These are phyloP conservation scores for Rhododendron ovatum DNA, from an alignment of 148 eudicot genomes.

Conservation along the genomic window DNA sequence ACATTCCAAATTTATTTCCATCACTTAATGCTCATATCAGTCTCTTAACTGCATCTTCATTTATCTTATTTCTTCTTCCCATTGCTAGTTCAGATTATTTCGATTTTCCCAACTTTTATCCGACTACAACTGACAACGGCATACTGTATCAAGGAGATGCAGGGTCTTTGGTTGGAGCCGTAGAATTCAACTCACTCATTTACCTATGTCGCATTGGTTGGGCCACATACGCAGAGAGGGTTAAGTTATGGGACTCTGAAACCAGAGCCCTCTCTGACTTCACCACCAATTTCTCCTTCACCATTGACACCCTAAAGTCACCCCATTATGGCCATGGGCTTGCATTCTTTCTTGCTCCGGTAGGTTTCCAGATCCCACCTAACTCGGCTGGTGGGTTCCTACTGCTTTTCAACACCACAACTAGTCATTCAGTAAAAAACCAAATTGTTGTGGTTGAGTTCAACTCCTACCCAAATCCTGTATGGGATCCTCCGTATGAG, in stretches of 20 bases:
- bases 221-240: constrained; percentile 26
- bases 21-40: background rate
- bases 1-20: background rate
- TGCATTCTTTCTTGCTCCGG: constrained; percentile 44
- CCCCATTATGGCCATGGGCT: constrained; percentile 37
- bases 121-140: background rate
- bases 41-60: background rate
- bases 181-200: constrained; percentile 26
- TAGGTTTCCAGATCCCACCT: constrained; percentile 35
- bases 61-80: constrained; percentile 3
- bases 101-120: constrained; percentile 16
- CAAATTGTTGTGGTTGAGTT: constrained; percentile 21
- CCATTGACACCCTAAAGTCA: constrained; percentile 21
- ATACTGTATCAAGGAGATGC: constrained; percentile 16
- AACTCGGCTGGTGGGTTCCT: constrained; percentile 45
- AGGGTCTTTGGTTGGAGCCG: constrained; percentile 20
- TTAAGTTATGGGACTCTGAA: constrained; percentile 26
- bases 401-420: constrained; percentile 50
- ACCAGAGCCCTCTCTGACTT: background rate
- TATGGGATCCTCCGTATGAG: background rate
- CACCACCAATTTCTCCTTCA: constrained; percentile 42
- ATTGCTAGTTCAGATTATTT: constrained; percentile 17
- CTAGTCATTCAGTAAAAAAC: constrained; percentile 14
- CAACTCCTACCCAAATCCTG: background rate
- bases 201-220: constrained; percentile 32